phyloP scores from a whole-genome alignment of 1,284 basidiomycete genomes.

The Quambalaria eucalypti region DNA sequence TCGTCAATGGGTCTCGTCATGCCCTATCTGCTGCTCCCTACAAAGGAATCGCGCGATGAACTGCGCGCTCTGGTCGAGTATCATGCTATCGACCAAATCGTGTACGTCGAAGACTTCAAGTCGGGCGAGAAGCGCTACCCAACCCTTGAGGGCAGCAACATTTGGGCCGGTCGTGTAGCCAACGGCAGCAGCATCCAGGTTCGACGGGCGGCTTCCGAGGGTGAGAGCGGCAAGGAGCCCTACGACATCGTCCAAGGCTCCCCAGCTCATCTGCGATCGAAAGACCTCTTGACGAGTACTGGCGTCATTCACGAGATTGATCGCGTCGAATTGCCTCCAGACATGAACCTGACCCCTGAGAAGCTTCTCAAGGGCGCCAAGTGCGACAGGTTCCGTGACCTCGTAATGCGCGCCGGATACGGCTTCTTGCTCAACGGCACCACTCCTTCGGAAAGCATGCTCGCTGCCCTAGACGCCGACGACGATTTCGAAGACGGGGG shows the following conservation, averaged over 20 bases:
- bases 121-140: slow-evolving; percentile 28
- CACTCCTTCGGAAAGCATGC: background rate
- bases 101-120: slow-evolving; percentile 62
- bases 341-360: slow-evolving; percentile 71
- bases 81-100: slow-evolving; percentile 68
- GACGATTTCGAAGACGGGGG: slow-evolving; percentile 8
- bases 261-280: slow-evolving; percentile 34
- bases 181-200: slow-evolving; percentile 22
- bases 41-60: slow-evolving; percentile 5
- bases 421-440: slow-evolving; percentile 83
- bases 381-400: slow-evolving; percentile 66
- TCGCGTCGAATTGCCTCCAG: slow-evolving; percentile 73
- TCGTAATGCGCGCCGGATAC: slow-evolving; percentile 56
- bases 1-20: slow-evolving; percentile 77
- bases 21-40: slow-evolving; percentile 63
- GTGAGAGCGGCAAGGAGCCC: slow-evolving; percentile 3
- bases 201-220: slow-evolving; percentile 6
- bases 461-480: background rate
- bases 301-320: slow-evolving; percentile 87
- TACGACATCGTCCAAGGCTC: background rate
- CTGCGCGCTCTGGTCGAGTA: slow-evolving; percentile 68
- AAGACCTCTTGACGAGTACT: slow-evolving; percentile 69
- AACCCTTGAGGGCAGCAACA: slow-evolving; percentile 49
- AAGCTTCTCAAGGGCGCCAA: slow-evolving; percentile 83
- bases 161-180: slow-evolving; percentile 22